Conservation (phyloP, 75 land plant species). For the Pinus tabuliformis region DNA sequence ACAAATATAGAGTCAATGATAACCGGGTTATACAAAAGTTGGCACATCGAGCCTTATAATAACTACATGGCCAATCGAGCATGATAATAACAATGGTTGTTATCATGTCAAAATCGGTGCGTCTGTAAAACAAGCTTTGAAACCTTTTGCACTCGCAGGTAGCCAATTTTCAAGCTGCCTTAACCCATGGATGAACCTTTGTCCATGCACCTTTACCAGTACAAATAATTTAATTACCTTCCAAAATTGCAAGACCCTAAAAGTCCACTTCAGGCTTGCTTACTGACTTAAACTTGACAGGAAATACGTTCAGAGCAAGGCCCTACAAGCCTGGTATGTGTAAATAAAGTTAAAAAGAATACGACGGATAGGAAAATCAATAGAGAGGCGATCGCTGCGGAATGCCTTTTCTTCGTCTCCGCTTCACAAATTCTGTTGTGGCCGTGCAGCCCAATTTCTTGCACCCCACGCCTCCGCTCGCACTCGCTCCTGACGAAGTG, state of each 20-base stretch:
- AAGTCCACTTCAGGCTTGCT: neutral
- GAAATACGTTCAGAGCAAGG: neutral
- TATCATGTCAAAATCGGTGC: too few relatives aligned
- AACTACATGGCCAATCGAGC: too few relatives aligned
- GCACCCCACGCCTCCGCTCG: neutral
- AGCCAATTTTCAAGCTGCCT: too few relatives aligned
- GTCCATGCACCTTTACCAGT: too few relatives aligned
- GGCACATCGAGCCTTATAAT: too few relatives aligned
- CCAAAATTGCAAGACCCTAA: conserved; percentile 9
- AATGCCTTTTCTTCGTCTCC: conserved; percentile 7
- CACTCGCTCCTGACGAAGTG: conserved; percentile 1
- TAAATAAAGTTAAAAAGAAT: neutral
- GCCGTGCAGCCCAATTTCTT: conserved; percentile 1
- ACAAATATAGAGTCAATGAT: too few relatives aligned
- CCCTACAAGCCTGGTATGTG: neutral
- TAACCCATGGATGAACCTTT: too few relatives aligned
- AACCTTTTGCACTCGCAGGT: too few relatives aligned
- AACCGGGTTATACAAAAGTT: too few relatives aligned
- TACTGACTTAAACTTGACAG: neutral
- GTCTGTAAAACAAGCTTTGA: too few relatives aligned
- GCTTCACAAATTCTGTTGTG: conserved; percentile 12
- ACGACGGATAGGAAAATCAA: neutral
- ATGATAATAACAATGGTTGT: too few relatives aligned
- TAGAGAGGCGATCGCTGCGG: conserved; percentile 9
- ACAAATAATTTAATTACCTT: neutral